phyloP scores from a whole-genome alignment of 306 rosid genomes.

The Cyclanthera cordifolia region DNA sequence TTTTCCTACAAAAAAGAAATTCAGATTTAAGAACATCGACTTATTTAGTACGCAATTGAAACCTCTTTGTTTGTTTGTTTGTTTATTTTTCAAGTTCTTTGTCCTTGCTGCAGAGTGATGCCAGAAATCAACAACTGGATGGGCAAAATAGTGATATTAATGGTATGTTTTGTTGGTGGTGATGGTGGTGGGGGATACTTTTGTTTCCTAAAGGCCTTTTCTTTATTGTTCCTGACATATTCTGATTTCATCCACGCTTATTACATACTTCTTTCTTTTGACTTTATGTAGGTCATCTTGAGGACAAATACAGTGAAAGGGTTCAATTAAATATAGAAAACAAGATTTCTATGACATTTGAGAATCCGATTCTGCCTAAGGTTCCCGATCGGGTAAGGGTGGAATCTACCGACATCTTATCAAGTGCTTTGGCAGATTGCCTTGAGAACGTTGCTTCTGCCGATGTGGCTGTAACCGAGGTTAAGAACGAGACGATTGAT shows the following conservation, averaged over 20 bases:
- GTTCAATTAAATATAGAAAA: background rate
- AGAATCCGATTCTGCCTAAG: background rate
- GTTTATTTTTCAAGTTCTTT: background rate
- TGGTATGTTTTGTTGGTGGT: background rate
- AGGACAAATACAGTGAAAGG: background rate
- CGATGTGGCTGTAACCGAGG: slow-evolving; percentile 18
- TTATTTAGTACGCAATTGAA: too few species aligned
- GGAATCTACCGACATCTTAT: slow-evolving; percentile 24
- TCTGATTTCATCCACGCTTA: slow-evolving; percentile 14
- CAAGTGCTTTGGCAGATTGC: slow-evolving; percentile 24
- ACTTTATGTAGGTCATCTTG: slow-evolving; percentile 17
- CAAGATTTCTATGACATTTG: background rate
- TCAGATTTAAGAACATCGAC: background rate
- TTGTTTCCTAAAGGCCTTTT: background rate
- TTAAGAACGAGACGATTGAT: slow-evolving; percentile 32
- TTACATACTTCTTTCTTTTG: slow-evolving; percentile 9
- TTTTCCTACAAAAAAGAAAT: background rate
- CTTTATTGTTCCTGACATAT: background rate
- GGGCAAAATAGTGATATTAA: background rate
- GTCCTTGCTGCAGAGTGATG: slow-evolving; percentile 19
- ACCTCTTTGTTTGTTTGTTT: background rate
- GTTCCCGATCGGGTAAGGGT: slow-evolving; percentile 27
- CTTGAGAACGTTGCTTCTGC: slow-evolving; percentile 21
- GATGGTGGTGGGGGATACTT: background rate
- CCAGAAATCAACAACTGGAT: slow-evolving; percentile 8